These are phyloP conservation scores for Triticum dicoccoides DNA, from an alignment of 176 grass and related monocot genomes.

Conservation along the genomic window DNA sequence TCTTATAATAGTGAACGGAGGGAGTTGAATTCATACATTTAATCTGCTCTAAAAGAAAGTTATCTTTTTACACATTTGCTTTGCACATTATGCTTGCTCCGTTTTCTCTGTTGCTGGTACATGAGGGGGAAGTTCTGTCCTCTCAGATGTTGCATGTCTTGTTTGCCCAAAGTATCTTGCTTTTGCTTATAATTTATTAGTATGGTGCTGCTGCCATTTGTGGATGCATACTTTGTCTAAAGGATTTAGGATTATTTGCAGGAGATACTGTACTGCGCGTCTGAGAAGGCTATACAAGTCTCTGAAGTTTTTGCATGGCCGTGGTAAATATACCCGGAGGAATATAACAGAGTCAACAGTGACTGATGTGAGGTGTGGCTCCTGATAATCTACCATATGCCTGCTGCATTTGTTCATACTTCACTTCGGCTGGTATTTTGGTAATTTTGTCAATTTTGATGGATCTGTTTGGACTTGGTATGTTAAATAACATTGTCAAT, in stretches of 20 bases:
- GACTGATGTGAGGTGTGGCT: slow-evolving; percentile 75
- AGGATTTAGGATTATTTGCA: slow-evolving; percentile 48
- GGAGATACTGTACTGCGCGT: slow-evolving; percentile 84
- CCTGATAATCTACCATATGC: slow-evolving; percentile 1
- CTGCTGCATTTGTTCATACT: background rate
- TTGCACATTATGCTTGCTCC: background rate
- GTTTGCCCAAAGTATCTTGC: background rate
- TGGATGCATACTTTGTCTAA: slow-evolving; percentile 21
- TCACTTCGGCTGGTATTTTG: background rate
- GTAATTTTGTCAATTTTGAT: background rate
- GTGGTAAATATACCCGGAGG: slow-evolving; percentile 78
- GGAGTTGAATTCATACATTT: background rate
- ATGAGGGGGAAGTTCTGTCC: background rate
- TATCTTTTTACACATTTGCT: background rate
- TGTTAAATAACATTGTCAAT: background rate
- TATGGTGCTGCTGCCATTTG: background rate
- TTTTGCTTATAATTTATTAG: background rate
- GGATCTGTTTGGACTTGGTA: background rate
- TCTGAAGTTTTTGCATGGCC: slow-evolving; percentile 90
- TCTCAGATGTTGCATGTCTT: background rate
- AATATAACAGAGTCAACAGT: slow-evolving; percentile 80
- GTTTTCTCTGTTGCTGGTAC: background rate
- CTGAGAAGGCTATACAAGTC: slow-evolving; percentile 92
- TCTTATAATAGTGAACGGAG: too few species aligned
- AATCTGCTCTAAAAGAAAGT: background rate